Conservation (phyloP, 2,329 filamentous ascomycete species). For the Cladophialophora chaetospira region DNA sequence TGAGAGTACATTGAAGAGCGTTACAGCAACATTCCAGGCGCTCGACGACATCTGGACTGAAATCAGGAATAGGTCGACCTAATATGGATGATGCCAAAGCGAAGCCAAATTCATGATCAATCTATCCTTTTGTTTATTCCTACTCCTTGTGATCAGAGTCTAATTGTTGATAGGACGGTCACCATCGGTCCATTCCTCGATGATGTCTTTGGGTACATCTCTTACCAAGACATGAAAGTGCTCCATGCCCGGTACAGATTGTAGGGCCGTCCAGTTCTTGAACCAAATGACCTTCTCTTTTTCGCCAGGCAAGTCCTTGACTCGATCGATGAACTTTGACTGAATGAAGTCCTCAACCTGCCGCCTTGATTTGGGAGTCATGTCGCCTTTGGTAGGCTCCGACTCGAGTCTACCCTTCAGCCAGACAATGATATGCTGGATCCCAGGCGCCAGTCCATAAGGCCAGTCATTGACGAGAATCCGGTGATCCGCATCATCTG, state of each 20-base stretch:
- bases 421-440: conserved; percentile 62
- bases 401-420: conserved; percentile 53
- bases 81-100: neutral
- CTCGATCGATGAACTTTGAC: conserved; percentile 50
- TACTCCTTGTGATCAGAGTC: neutral
- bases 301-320: conserved; percentile 40
- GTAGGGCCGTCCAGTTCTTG: conserved; percentile 64
- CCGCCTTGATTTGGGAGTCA: conserved; percentile 52
- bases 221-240: conserved; percentile 59
- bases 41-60: conserved; percentile 77
- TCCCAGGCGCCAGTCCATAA: conserved; percentile 58
- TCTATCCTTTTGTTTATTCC: neutral
- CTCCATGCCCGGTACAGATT: conserved; percentile 61
- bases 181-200: conserved; percentile 49
- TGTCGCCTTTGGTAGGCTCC: conserved; percentile 49
- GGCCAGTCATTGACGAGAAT: conserved; percentile 66
- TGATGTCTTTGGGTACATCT: conserved; percentile 49
- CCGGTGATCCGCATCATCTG: conserved; percentile 55
- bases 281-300: conserved; percentile 61
- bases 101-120: neutral
- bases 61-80: conserved; percentile 11
- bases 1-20: conserved; percentile 69
- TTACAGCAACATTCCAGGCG: conserved; percentile 90
- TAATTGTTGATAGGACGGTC: conserved; percentile 24
- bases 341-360: conserved; percentile 54